A percentile compares a stretch with the other conserved stretches of the same genome.
phyloP scores from a whole-genome alignment of 2,329 filamentous ascomycete species.

The Trichophyton mentagrophytes region DNA sequence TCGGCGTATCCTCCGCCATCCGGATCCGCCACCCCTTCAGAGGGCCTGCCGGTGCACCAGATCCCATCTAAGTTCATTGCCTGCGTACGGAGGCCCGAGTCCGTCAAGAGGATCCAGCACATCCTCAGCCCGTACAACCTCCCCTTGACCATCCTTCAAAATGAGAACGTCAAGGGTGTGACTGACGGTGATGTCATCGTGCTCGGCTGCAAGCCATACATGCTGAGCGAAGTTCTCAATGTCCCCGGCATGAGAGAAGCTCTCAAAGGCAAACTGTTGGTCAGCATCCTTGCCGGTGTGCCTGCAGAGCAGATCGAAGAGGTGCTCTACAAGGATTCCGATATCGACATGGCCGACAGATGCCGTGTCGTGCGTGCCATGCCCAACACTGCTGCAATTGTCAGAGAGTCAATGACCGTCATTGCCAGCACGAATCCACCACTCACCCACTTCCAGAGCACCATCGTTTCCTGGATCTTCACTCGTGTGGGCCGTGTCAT shows the following conservation, averaged over 20 bases:
- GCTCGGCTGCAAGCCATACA: constrained; percentile 68
- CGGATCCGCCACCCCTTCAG: constrained; percentile 25
- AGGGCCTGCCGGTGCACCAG: constrained; percentile 37
- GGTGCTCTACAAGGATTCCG: constrained; percentile 47
- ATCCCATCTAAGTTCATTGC: constrained; percentile 68
- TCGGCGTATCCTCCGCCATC: constrained; percentile 24
- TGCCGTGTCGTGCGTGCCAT: constrained; percentile 59
- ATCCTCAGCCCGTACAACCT: constrained; percentile 52
- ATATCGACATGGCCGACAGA: constrained; percentile 21
- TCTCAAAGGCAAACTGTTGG: constrained; percentile 64
- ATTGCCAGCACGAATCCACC: constrained; percentile 48
- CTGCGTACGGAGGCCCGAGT: constrained; percentile 59
- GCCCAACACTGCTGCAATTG: constrained; percentile 70
- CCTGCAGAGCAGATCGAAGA: constrained; percentile 55
- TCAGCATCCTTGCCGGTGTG: constrained; percentile 70
- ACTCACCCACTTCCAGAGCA: constrained; percentile 30
- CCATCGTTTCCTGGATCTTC: constrained; percentile 46
- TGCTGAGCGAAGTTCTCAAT: constrained; percentile 55
- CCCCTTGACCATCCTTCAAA: constrained; percentile 53
- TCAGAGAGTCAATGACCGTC: constrained; percentile 72
- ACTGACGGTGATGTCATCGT: constrained; percentile 59
- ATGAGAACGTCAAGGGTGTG: constrained; percentile 57
- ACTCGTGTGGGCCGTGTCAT: constrained; percentile 37
- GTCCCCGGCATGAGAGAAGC: constrained; percentile 58
- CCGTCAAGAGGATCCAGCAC: constrained; percentile 54